A percentile compares a stretch with the other conserved stretches of the same genome.
These are phyloP conservation scores for Parmelia sp. DNA, from an alignment of 495 filamentous ascomycete genomes.

Conservation along the genomic window DNA sequence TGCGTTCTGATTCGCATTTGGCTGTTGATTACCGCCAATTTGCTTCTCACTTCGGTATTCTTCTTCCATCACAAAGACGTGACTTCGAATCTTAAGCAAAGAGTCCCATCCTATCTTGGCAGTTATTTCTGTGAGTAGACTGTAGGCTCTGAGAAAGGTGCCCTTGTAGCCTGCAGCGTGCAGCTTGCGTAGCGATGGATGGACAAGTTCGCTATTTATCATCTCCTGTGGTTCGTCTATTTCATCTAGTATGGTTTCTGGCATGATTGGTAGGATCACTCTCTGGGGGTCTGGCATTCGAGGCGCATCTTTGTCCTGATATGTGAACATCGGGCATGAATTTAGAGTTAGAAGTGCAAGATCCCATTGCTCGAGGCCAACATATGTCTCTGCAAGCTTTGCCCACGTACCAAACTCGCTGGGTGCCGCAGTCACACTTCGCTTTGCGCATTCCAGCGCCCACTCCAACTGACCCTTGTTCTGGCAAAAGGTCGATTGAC, in stretches of 20 bases:
- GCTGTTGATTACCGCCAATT: slow-evolving; percentile 45
- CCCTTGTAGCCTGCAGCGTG: slow-evolving; percentile 85
- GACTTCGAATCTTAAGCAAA: slow-evolving; percentile 82
- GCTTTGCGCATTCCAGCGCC: slow-evolving; percentile 87
- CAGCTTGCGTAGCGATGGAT: slow-evolving; percentile 78
- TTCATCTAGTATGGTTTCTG: slow-evolving; percentile 89
- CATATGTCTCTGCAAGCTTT: slow-evolving; percentile 83
- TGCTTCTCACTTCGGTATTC: slow-evolving; percentile 92
- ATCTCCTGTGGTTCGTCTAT: slow-evolving; percentile 82
- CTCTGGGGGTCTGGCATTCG: slow-evolving; percentile 86
- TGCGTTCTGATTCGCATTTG: slow-evolving; percentile 55
- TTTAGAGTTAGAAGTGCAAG: slow-evolving; percentile 90
- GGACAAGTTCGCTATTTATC: slow-evolving; percentile 69
- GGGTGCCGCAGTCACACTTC: slow-evolving; percentile 86
- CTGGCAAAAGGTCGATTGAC: slow-evolving; percentile 87
- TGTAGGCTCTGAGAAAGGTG: slow-evolving; percentile 92
- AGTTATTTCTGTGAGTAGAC: slow-evolving; percentile 87
- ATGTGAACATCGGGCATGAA: slow-evolving; percentile 99
- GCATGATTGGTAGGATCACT: slow-evolving; percentile 76
- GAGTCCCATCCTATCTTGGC: slow-evolving; percentile 97
- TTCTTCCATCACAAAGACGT: slow-evolving; percentile 99
- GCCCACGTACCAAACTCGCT: slow-evolving; percentile 98
- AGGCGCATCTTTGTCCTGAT: slow-evolving; percentile 94
- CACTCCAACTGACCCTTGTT: slow-evolving; percentile 79
- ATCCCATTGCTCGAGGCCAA: slow-evolving; percentile 90